Evolutionary conservation across 1,284 basidiomycete genomes (phyloP).

Genomic region (Pulveroboletus sp.): DNA sequence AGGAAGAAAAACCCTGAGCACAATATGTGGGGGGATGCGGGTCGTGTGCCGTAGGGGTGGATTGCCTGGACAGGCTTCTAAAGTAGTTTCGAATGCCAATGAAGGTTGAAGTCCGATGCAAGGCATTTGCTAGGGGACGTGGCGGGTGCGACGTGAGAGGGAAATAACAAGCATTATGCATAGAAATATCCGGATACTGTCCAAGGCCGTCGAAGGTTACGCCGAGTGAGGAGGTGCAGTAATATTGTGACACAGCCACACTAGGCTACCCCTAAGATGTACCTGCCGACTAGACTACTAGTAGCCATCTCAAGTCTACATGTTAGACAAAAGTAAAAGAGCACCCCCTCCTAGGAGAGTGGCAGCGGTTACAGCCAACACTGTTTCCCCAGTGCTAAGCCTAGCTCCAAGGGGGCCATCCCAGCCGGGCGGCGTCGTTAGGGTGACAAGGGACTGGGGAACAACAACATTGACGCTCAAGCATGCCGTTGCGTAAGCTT

Average conservation of each 20-base stretch:
- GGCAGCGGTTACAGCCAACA: constrained; percentile 49
- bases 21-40: background rate
- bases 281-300: too few relatives aligned
- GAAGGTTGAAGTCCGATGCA: constrained; percentile 25
- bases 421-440: constrained; percentile 54
- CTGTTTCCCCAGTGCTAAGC: constrained; percentile 45
- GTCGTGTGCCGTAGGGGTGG: background rate
- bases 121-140: constrained; percentile 5
- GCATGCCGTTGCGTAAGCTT: constrained; percentile 56
- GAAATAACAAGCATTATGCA: constrained; percentile 18
- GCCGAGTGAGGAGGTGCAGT: background rate
- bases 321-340: constrained; percentile 51
- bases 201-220: background rate
- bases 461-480: constrained; percentile 40
- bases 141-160: constrained; percentile 1
- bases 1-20: constrained; percentile 19
- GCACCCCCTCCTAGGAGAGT: constrained; percentile 47
- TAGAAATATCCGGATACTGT: background rate
- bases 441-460: constrained; percentile 38
- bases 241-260: constrained; percentile 18
- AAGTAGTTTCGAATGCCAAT: constrained; percentile 37
- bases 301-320: constrained; percentile 36
- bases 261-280: background rate
- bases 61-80: constrained; percentile 16
- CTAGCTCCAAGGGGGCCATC: constrained; percentile 55